Conservation (phyloP, 495 filamentous ascomycete species). For the Copromyces sp. region DNA sequence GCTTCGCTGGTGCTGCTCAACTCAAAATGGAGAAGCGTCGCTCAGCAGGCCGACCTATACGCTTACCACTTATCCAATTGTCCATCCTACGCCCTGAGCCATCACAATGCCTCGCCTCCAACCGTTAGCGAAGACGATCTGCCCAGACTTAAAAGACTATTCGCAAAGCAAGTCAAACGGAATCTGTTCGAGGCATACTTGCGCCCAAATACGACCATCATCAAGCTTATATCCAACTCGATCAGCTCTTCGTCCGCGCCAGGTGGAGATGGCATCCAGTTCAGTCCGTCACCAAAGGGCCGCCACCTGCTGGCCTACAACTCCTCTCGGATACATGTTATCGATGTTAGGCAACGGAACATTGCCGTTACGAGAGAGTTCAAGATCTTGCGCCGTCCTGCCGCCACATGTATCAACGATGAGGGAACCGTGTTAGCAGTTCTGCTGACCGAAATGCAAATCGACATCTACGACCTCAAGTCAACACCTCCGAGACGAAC, state of each 20-base stretch:
- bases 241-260: constrained; percentile 76
- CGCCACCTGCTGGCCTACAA: constrained; percentile 68
- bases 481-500: constrained; percentile 51
- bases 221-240: constrained; percentile 72
- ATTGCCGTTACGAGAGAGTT: constrained; percentile 63
- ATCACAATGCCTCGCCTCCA: constrained; percentile 28
- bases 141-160: constrained; percentile 51
- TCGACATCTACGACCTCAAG: constrained; percentile 69
- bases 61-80: constrained; percentile 65
- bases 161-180: constrained; percentile 59
- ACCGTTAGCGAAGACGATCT: constrained; percentile 43
- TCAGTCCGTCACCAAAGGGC: constrained; percentile 64
- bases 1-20: constrained; percentile 77
- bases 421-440: constrained; percentile 71
- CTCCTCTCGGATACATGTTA: constrained; percentile 77
- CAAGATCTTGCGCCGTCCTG: constrained; percentile 66
- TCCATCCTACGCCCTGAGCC: constrained; percentile 51
- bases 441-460: constrained; percentile 65
- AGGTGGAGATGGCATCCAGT: constrained; percentile 77
- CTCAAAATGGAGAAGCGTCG: constrained; percentile 62
- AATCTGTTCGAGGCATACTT: constrained; percentile 75
- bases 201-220: constrained; percentile 55
- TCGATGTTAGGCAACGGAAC: constrained; percentile 50
- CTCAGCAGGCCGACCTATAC: constrained; percentile 63
- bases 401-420: constrained; percentile 69